These are phyloP conservation scores for Ilyonectria mors-panacis DNA, from an alignment of 2,329 filamentous ascomycete genomes.

Conservation along the genomic window DNA sequence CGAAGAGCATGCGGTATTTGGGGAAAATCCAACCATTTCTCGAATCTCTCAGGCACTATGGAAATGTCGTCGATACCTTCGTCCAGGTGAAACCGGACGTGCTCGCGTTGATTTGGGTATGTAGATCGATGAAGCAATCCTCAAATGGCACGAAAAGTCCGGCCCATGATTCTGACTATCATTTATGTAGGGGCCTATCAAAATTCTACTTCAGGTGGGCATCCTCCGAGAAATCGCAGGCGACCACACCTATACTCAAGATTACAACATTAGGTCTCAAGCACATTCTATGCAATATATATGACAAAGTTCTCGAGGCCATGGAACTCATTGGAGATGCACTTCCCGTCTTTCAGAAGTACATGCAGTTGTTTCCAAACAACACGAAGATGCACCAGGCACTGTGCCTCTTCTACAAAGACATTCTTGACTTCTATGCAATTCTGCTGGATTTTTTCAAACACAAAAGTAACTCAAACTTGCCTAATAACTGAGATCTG, in stretches of 20 bases:
- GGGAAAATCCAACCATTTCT: neutral
- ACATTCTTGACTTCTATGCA: neutral
- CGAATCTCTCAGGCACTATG: neutral
- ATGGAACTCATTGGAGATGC: neutral
- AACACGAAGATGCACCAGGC: neutral
- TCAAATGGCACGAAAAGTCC: no score
- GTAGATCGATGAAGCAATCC: no score
- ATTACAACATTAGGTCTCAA: no score
- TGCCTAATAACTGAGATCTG: no score
- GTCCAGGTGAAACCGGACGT: conserved; percentile 3
- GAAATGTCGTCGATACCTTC: neutral
- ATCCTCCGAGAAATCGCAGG: neutral
- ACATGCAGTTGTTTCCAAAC: neutral
- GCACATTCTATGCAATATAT: no score
- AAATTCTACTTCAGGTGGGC: neutral
- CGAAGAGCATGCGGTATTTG: neutral
- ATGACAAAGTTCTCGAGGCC: neutral
- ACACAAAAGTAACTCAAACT: neutral
- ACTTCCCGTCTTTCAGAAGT: neutral
- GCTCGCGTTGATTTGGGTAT: neutral
- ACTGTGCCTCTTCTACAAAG: neutral
- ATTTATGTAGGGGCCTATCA: no score
- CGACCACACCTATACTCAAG: no score
- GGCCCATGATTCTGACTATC: no score
- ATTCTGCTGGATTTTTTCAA: neutral